Conservation (phyloP, 306 rosid genomes). For the Rosa persica region DNA sequence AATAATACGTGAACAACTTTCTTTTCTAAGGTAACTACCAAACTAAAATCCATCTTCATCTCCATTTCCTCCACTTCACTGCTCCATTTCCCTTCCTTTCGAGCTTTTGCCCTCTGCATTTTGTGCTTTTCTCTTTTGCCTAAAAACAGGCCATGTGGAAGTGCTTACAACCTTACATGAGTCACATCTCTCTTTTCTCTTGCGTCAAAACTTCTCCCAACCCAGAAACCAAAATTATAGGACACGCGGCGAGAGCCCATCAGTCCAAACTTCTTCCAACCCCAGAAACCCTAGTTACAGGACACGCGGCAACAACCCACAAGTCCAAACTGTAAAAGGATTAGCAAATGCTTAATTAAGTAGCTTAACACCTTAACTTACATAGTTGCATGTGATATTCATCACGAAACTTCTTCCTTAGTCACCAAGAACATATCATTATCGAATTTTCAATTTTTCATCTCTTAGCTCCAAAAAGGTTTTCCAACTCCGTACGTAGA, state of each 20-base stretch:
- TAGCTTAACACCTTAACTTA: background rate
- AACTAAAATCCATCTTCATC: constrained; percentile 13
- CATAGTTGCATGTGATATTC: background rate
- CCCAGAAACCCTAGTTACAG: background rate
- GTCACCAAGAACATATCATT: background rate
- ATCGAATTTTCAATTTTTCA: background rate
- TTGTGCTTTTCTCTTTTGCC: background rate
- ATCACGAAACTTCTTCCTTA: background rate
- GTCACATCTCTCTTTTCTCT: background rate
- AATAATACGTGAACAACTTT: background rate
- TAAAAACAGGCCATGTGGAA: background rate
- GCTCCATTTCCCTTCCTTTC: background rate
- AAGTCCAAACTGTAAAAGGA: background rate
- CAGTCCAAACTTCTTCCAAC: background rate
- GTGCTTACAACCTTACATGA: constrained; percentile 33
- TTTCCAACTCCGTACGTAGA: constrained; percentile 4
- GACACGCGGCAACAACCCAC: background rate
- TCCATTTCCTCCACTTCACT: background rate
- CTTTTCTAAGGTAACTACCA: background rate
- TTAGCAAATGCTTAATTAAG: background rate
- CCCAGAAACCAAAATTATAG: background rate
- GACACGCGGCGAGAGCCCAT: background rate
- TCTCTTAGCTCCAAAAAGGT: background rate
- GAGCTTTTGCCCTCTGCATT: background rate
- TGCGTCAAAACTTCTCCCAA: constrained; percentile 33